phyloP scores from a whole-genome alignment of 441 rosid genomes.

The Melianthus villosus region DNA sequence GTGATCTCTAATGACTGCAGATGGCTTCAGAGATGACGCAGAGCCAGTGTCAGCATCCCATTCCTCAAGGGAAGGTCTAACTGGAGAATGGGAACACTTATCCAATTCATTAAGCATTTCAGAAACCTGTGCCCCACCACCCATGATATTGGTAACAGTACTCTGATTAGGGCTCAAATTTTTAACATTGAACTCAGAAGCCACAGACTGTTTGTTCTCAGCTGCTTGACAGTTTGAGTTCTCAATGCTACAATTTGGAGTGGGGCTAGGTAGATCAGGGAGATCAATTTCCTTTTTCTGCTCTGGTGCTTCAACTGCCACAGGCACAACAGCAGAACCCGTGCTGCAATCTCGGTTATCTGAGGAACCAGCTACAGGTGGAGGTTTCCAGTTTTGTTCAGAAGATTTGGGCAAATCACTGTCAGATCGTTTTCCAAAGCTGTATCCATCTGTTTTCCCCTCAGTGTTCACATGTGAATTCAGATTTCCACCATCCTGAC shows the following conservation, averaged over 20 bases:
- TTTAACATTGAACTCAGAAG: constrained; percentile 31
- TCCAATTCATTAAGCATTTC: constrained; percentile 43
- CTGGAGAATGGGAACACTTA: constrained; percentile 24
- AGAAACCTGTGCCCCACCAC: constrained; percentile 35
- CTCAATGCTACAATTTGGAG: constrained; percentile 23
- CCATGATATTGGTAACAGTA: constrained; percentile 48
- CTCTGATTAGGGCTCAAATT: constrained; percentile 67
- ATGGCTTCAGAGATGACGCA: constrained; percentile 33
- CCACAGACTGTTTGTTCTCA: constrained; percentile 31
- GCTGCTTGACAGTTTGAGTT: constrained; percentile 28
- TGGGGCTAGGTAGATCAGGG: constrained; percentile 31
- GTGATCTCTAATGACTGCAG: constrained; percentile 26
- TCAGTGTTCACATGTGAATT: constrained; percentile 15
- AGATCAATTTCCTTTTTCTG: constrained; percentile 37
- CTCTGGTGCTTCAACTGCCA: constrained; percentile 19
- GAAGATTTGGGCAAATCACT: constrained; percentile 32
- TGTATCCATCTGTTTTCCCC: constrained; percentile 14
- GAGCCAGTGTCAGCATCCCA: constrained; percentile 38
- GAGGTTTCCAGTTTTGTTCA: constrained; percentile 46
- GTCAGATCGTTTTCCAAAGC: constrained; percentile 23
- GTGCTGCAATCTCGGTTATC: constrained; percentile 35
- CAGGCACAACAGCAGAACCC: constrained; percentile 22
- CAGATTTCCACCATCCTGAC: constrained; percentile 14
- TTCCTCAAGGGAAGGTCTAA: constrained; percentile 24
- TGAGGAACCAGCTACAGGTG: constrained; percentile 25